phyloP scores from a whole-genome alignment of 73 alveolate species.

The Tetrahymena thermophila region DNA sequence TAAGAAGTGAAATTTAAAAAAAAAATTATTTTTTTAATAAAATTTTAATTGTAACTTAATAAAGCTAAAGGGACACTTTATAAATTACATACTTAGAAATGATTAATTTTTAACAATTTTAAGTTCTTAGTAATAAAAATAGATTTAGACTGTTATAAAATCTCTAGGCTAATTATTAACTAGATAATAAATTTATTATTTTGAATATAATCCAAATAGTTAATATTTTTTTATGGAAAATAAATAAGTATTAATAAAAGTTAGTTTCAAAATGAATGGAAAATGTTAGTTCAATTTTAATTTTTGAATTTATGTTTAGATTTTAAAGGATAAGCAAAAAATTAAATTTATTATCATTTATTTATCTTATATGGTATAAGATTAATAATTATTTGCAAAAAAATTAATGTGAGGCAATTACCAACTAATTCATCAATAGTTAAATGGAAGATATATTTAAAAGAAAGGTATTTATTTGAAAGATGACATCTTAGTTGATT shows the following conservation, averaged over 20 bases:
- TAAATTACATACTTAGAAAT: too few relatives aligned
- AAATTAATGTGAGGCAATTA: background rate
- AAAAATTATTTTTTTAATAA: too few relatives aligned
- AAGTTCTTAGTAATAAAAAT: too few relatives aligned
- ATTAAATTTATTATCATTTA: too few relatives aligned
- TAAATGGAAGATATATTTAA: background rate
- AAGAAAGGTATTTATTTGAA: background rate
- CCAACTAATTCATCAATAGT: background rate
- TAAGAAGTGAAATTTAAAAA: too few relatives aligned
- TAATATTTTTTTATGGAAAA: background rate
- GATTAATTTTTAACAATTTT: too few relatives aligned
- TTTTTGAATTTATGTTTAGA: background rate
- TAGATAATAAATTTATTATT: too few relatives aligned
- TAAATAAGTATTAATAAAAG: too few relatives aligned
- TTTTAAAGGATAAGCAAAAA: background rate
- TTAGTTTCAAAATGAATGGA: background rate
- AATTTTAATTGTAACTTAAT: too few relatives aligned
- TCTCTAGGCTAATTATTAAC: too few relatives aligned
- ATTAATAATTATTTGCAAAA: background rate
- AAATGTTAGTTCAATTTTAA: background rate
- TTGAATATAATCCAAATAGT: background rate
- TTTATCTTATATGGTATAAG: too few relatives aligned
- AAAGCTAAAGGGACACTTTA: too few relatives aligned
- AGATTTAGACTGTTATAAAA: background rate
- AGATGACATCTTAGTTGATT: background rate